Base-by-base conservation (phyloP, 2,329 filamentous ascomycete species). In the Colletotrichum tamarilloi region DNA sequence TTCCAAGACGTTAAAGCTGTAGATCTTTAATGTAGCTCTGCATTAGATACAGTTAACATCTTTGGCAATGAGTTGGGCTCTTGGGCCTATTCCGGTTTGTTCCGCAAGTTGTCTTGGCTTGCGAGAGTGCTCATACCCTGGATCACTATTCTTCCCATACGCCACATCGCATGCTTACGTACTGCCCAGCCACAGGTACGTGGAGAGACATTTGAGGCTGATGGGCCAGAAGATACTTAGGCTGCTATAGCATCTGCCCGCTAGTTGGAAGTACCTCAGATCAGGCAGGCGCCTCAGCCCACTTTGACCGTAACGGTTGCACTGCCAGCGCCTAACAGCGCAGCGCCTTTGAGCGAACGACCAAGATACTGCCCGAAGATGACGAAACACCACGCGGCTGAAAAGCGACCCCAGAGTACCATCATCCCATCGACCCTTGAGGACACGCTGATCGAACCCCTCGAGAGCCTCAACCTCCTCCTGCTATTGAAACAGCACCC, bases 371-470 rank as follows among this genome's bases (percentile, higher is more conserved):
- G 53, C 55, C 56, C 68, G 38, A 72, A 28, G 67, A 72, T 74
- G 72, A 74, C 72, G 72, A 74, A 74, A 74, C 72, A 74, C 58
- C 57, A 72, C 72, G 72, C 72, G 68, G 72, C 68, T 74, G 62
- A 71, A 58, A 70, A 74, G 62, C 62, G 26, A 71, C 57, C 53
- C 62, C 68, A 74, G 58, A 63, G 68, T 72, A 63, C 9, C 72
- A 59, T 63, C 72, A 67, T 58, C 57, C 62, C 49, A 35, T 58
- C 68, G 68, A 49, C 62, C 71, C 53, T 56, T 63, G 68, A 49
- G 62, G 67, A 72, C 58, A 42, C 55, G 67, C 38, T 62, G 68
- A 67, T 74, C 72, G 62, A 53, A 49, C 46, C 58, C 58, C 30
- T 53, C 49, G 26, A 72, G 72, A 74, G 68, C 68, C 67, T 74